Evolutionary conservation across 305 asterid genomes (phyloP), one percentile per base, ranked within the genome.

Genomic region (Andrographis paniculata): DNA sequence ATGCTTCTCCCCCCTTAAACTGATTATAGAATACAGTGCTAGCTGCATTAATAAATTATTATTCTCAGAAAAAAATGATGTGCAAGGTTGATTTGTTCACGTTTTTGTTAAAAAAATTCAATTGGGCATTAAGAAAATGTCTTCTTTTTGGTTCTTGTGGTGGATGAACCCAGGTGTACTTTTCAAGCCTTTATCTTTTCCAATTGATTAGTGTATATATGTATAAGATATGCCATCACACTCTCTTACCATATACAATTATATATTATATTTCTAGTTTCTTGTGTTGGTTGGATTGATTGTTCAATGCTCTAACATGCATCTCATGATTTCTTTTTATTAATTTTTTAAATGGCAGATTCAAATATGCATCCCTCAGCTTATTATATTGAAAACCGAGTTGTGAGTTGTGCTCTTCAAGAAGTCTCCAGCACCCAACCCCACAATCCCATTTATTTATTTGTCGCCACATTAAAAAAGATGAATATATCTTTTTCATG

Each of bases 91-190:
- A 65, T 70, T 64, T 47, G 37, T 62, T 55, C 86, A 76, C 77
- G 79, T 74, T 74, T 51, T 42, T 66, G 69, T 48, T 59, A 69
- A 74, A 61, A 37, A 24, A 50, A 30, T 65, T 75, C 75, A 74
- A 59, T 55, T 58, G 63, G 33, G 41, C 9, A 17, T 16, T 59
- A 53, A 53, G 64, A 53, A 44, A 58, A 50, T 59, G 17, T 14
- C 47, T 47, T 54, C 31, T 47, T 60, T 18, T 55, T 47, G 39
- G 38, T 33, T 39, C 27, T 36, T 20, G 56, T 54, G 67, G 42
- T 39, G 31, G 66, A 46, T 48, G 58, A 54, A 39, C 41, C 5
- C 43, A 41, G 17, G 22, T 46, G 62, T 27, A 23, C 24, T 14
- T 54, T 72, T 61, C 39, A 62, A 59, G 54, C 30, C 52, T 42